Evolutionary conservation across 106 monocot genomes (phyloP).

Genomic region (Narthecium ossifragum): DNA sequence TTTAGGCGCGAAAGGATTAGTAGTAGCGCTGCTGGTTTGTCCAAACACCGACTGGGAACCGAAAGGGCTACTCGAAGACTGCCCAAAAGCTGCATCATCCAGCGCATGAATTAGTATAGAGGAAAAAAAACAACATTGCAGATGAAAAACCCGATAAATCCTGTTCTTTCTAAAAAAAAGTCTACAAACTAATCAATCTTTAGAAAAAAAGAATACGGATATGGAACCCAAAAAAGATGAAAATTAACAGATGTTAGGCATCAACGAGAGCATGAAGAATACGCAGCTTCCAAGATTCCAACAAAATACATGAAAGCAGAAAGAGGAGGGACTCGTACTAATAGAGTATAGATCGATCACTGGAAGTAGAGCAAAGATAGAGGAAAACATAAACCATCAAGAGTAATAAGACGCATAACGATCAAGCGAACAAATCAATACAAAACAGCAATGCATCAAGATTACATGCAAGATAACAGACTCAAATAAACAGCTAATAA

Average conservation of each 20-base stretch:
- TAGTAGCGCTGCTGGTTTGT: constrained; percentile 34
- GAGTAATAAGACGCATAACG: too few species aligned
- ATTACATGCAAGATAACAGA: too few species aligned
- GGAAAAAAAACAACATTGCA: constrained; percentile 1
- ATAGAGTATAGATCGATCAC: too few species aligned
- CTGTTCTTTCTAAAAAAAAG: background rate
- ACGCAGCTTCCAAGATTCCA: background rate
- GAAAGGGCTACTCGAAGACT: constrained; percentile 67
- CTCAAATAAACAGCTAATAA: too few species aligned
- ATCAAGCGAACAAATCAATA: too few species aligned
- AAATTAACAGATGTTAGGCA: too few species aligned
- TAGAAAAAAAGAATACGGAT: background rate
- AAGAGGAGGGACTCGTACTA: background rate
- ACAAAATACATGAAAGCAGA: background rate
- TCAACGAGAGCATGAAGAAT: background rate
- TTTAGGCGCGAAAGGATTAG: constrained; percentile 60
- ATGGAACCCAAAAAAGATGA: too few species aligned
- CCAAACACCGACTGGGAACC: constrained; percentile 74
- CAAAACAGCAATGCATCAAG: too few species aligned
- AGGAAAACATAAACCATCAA: too few species aligned
- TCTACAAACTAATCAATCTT: background rate
- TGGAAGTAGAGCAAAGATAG: too few species aligned
- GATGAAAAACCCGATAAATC: background rate
- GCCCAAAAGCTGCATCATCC: constrained; percentile 59
- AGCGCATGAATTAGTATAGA: background rate